A percentile compares a stretch with the other conserved stretches of the same genome.
phyloP scores from a whole-genome alignment of 2,329 filamentous ascomycete genomes.

The Colletotrichum caudatum region DNA sequence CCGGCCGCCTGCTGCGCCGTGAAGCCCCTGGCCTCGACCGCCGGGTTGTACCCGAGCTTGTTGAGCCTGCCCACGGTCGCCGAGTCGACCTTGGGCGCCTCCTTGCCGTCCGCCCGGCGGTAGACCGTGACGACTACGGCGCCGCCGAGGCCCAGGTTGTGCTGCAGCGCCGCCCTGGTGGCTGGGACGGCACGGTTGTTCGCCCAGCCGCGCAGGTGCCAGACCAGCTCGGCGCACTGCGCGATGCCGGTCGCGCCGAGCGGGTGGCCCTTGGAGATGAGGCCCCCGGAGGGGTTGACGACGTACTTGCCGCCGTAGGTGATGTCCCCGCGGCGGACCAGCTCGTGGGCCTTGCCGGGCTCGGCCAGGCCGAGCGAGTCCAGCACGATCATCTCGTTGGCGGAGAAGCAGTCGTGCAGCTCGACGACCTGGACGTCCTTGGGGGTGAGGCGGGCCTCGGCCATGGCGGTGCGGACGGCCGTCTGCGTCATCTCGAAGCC shows the following conservation, averaged over 20 bases:
- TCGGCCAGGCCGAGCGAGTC: constrained; percentile 86
- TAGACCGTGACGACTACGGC: constrained; percentile 93
- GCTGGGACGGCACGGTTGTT: constrained; percentile 82
- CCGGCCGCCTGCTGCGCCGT: constrained; percentile 79
- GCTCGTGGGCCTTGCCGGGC: constrained; percentile 88
- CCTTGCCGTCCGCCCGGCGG: constrained; percentile 81
- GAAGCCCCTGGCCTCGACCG: constrained; percentile 89
- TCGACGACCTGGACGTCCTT: constrained; percentile 82
- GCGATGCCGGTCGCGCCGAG: constrained; percentile 94
- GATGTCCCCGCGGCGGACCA: constrained; percentile 88
- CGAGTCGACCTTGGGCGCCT: constrained; percentile 69
- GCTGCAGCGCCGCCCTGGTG: constrained; percentile 83
- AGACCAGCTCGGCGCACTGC: constrained; percentile 94
- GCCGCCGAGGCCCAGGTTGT: constrained; percentile 92
- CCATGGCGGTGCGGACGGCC: constrained; percentile 77
- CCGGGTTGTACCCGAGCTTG: constrained; percentile 89
- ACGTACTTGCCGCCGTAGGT: constrained; percentile 89
- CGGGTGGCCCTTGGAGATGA: constrained; percentile 96
- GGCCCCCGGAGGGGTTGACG: constrained; percentile 92
- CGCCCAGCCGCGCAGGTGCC: constrained; percentile 96
- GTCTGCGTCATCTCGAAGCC: constrained; percentile 86
- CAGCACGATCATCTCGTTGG: constrained; percentile 92
- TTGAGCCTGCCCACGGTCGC: constrained; percentile 74
- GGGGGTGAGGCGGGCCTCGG: constrained; percentile 77
- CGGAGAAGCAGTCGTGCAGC: constrained; percentile 95